Evolutionary conservation across 768 basidiomycete genomes (phyloP).

Genomic region (Trametes elegans): DNA sequence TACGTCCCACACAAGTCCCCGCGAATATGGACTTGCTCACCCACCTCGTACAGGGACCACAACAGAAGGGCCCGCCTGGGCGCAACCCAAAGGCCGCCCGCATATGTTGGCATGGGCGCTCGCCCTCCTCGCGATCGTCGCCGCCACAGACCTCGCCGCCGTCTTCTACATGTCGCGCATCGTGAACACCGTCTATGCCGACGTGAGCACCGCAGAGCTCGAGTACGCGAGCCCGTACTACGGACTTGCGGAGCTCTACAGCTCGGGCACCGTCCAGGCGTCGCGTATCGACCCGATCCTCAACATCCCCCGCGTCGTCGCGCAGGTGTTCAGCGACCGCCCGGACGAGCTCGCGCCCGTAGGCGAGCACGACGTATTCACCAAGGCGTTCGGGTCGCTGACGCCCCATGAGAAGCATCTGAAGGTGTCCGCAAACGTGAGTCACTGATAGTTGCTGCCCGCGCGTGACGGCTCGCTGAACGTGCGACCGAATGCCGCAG

Average conservation of each 20-base stretch:
- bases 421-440: conserved; percentile 18
- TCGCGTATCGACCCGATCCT: conserved; percentile 21
- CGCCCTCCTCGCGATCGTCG: conserved; percentile 10
- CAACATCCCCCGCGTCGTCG: conserved; percentile 23
- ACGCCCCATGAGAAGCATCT: conserved; percentile 24
- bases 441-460: no score
- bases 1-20: not conserved
- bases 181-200: conserved; percentile 11
- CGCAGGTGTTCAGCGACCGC: conserved; percentile 21
- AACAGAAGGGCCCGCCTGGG: not conserved
- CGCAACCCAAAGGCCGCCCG: not conserved
- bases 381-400: conserved; percentile 19
- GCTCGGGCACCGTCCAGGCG: conserved; percentile 17
- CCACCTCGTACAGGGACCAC: not conserved
- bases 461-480: not conserved
- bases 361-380: conserved; percentile 22
- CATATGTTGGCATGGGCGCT: not conserved
- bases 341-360: conserved; percentile 23
- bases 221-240: conserved; percentile 25
- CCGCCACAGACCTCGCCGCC: conserved; percentile 3
- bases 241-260: conserved; percentile 28
- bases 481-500: not conserved
- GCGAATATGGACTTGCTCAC: not conserved
- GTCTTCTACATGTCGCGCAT: conserved; percentile 17
- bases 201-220: conserved; percentile 12